phyloP scores from a whole-genome alignment of 192 early-diverging fungal genomes.

The Coemansia sp. region DNA sequence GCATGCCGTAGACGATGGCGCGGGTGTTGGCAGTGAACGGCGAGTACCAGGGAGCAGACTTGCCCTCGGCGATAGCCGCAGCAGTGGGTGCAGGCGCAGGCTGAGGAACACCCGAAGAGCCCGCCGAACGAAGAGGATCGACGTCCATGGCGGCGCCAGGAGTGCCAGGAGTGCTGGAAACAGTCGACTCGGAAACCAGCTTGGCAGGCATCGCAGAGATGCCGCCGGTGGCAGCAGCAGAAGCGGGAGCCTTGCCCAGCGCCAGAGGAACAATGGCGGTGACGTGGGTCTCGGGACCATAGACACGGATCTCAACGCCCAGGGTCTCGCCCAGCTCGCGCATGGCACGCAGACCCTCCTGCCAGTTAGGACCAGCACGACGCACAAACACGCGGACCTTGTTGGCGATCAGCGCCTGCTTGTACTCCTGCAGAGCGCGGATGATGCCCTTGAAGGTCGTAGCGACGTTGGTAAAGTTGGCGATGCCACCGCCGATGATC shows the following conservation, averaged over 20 bases:
- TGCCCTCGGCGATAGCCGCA: conserved; percentile 39
- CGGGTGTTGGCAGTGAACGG: conserved; percentile 83
- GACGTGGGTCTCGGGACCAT: conserved; percentile 96
- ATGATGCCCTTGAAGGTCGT: conserved; percentile 99
- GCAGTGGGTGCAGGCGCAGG: conserved; percentile 53
- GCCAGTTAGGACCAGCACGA: conserved; percentile 98
- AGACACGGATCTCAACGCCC: conserved; percentile 93
- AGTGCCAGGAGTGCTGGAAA: conserved; percentile 50
- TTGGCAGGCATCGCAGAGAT: conserved; percentile 61
- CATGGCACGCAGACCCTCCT: conserved; percentile 96
- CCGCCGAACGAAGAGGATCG: conserved; percentile 32
- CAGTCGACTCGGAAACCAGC: conserved; percentile 55
- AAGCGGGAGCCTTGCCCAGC: conserved; percentile 58
- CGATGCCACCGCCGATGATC: conserved; percentile 99
- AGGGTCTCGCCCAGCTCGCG: conserved; percentile 89
- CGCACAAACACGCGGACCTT: conserved; percentile 94
- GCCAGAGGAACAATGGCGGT: conserved; percentile 98
- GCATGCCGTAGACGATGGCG: conserved; percentile 97
- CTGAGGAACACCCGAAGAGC: conserved; percentile 36
- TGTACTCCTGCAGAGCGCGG: conserved; percentile 89
- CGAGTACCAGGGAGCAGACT: conserved; percentile 60
- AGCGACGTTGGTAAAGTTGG: conserved; percentile 99
- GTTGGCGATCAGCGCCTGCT: conserved; percentile 81
- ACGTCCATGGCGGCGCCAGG: conserved; percentile 40
- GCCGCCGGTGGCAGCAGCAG: conserved; percentile 53